Base-by-base conservation (phyloP, 164 flowering plant species). In the Liriodendron chinense region DNA sequence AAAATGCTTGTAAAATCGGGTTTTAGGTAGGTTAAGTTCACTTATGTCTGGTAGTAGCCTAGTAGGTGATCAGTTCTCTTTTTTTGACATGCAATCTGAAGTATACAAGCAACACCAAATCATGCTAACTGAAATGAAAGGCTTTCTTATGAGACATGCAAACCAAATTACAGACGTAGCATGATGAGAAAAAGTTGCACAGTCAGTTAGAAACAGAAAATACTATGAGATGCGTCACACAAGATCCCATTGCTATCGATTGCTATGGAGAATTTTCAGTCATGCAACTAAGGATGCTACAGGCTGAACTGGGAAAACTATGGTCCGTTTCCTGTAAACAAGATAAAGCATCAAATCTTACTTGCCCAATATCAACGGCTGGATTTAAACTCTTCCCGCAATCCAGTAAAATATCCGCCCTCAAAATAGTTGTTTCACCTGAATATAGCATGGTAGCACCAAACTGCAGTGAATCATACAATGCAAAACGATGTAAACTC, bases 371-470 rank as follows among this genome's bases (percentile, higher is more conserved):
- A 53, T 71, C 73, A 71, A 71, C 50, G 20, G 73, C 73, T 50
- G 73, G 73, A 56, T 71, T 71, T 50, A 71, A 26, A 26, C 73
- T 71, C 64, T 71, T 71, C 73, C 73, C 73, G 23, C 63, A 71
- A 53, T 71, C 73, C 26, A 71, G 64, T 10, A 71, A 28, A 50
- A 71, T 62, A 71, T 71, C 73, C 23, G 73, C 62, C 73, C 73
- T 71, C 63, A 71, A 22, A 53, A 71, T 56, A 22, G 28, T 71
- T 22, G 73, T 71, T 71, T 71, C 73, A 26, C 73, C 73, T 71
- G 73, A 68, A 7, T 20, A 68, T n/a, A 68, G 2, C 9, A 68
- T 18, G 59, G 18, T 16, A 16, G 18, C 16, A 53, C 4, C 66
- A 63, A 34, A 34, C 43, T 34, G 43, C 43, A 34, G 7, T 34